phyloP scores from a whole-genome alignment of 768 basidiomycete genomes.

The Fibroporia radiculosa region DNA sequence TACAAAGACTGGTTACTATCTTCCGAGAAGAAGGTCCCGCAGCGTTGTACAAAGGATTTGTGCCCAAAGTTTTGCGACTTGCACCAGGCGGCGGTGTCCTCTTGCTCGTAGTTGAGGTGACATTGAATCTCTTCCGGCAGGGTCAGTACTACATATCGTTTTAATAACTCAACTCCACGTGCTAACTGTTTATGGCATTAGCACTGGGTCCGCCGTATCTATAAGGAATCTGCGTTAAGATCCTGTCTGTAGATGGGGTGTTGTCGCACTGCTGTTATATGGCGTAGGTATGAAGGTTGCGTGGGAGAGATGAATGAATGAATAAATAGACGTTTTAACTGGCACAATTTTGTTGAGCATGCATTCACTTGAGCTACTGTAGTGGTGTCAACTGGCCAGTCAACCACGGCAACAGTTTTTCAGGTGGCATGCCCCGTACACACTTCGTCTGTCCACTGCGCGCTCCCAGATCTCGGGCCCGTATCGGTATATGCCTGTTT shows the following conservation, averaged over 20 bases:
- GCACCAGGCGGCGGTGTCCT: constrained; percentile 95
- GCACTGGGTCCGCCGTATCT: constrained; percentile 23
- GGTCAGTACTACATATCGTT: constrained; percentile 35
- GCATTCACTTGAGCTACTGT: neutral
- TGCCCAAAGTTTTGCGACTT: constrained; percentile 90
- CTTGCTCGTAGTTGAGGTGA: constrained; percentile 88
- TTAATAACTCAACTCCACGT: neutral
- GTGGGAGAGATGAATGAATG: neutral
- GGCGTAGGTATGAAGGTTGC: neutral
- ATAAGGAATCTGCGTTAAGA: neutral
- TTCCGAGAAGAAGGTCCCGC: constrained; percentile 79
- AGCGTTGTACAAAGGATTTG: constrained; percentile 91
- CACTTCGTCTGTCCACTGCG: too few relatives aligned
- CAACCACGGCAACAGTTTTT: too few relatives aligned
- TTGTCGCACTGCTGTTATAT: neutral
- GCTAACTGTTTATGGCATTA: neutral
- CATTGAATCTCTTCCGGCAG: constrained; percentile 67
- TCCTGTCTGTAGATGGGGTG: neutral
- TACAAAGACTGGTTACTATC: constrained; percentile 55
- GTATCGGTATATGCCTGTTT: too few relatives aligned
- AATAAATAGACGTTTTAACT: neutral
- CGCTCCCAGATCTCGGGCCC: too few relatives aligned
- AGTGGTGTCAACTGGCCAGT: too few relatives aligned
- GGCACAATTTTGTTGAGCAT: neutral
- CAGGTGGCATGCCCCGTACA: too few relatives aligned